These are phyloP conservation scores for Pestalotiopsis sp. DNA, from an alignment of 2,329 filamentous ascomycete genomes.

Conservation along the genomic window DNA sequence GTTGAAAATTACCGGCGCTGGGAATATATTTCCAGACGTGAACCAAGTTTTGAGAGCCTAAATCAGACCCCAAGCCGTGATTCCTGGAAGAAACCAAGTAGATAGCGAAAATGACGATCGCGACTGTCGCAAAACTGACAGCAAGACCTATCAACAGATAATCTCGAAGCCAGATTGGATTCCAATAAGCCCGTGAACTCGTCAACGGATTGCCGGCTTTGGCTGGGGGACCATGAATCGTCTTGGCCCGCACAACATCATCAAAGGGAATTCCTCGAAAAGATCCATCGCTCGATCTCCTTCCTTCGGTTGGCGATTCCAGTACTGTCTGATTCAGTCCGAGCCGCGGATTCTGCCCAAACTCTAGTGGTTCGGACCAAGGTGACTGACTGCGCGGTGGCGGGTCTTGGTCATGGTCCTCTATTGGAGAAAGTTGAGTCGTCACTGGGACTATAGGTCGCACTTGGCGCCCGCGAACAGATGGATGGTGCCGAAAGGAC, in stretches of 20 bases:
- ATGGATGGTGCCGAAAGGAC: background rate
- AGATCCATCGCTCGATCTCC: background rate
- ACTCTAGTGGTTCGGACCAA: background rate
- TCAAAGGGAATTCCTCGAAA: background rate
- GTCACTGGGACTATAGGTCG: background rate
- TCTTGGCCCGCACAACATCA: background rate
- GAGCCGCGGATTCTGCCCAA: background rate
- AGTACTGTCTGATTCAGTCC: background rate
- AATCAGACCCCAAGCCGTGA: background rate
- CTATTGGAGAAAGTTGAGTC: background rate
- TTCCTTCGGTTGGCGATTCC: background rate
- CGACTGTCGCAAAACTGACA: background rate
- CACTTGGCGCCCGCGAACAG: background rate
- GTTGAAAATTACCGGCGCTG: background rate
- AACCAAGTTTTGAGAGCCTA: background rate
- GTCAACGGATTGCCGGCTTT: background rate
- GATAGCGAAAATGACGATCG: background rate
- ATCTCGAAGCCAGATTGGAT: constrained; percentile 3
- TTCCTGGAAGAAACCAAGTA: constrained; percentile 4
- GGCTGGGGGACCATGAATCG: background rate
- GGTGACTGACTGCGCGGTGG: background rate
- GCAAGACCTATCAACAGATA: background rate
- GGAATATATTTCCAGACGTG: constrained; percentile 10
- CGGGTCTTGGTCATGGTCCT: background rate
- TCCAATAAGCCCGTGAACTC: background rate